Percentiles rank a stretch among this genome's conserved stretches.
Conservation (phyloP, 495 filamentous ascomycete species). For the Tuber calosporum region DNA sequence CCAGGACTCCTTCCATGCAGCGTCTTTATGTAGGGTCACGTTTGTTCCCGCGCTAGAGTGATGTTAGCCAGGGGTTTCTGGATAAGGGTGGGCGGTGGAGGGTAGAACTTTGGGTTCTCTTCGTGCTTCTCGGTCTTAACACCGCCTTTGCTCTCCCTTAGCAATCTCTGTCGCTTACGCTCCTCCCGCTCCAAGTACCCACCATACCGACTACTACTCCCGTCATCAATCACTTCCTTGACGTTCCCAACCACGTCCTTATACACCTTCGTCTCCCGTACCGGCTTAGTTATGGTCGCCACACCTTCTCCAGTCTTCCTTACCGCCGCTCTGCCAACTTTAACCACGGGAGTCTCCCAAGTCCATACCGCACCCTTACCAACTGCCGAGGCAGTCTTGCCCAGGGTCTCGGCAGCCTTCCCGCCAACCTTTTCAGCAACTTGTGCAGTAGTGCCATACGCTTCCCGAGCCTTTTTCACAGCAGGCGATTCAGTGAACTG, state of each 20-base stretch:
- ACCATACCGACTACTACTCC: constrained; percentile 89
- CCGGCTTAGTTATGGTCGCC: constrained; percentile 86
- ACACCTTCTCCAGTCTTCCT: constrained; percentile 74
- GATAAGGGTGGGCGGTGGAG: constrained; percentile 43
- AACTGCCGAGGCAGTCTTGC: constrained; percentile 74
- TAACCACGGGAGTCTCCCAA: constrained; percentile 89
- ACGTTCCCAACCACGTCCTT: constrained; percentile 64
- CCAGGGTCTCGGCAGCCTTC: constrained; percentile 68
- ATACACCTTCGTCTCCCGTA: constrained; percentile 87
- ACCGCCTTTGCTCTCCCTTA: constrained; percentile 59
- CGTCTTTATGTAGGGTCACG: constrained; percentile 90
- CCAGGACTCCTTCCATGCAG: constrained; percentile 94
- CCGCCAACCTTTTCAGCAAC: constrained; percentile 56
- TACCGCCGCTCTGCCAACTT: constrained; percentile 81
- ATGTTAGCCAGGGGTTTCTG: constrained; percentile 86
- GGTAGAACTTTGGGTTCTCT: constrained; percentile 74
- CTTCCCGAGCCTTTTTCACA: constrained; percentile 75
- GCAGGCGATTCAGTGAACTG: constrained; percentile 90
- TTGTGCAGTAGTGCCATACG: constrained; percentile 74
- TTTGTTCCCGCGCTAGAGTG: constrained; percentile 81
- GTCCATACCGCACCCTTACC: constrained; percentile 90
- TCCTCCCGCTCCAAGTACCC: constrained; percentile 96
- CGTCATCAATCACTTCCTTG: constrained; percentile 94
- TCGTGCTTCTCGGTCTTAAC: constrained; percentile 53
- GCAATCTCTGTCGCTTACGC: constrained; percentile 64